Evolutionary conservation across 2,329 filamentous ascomycete genomes (phyloP).

Genomic region (Emergomyces africanus): DNA sequence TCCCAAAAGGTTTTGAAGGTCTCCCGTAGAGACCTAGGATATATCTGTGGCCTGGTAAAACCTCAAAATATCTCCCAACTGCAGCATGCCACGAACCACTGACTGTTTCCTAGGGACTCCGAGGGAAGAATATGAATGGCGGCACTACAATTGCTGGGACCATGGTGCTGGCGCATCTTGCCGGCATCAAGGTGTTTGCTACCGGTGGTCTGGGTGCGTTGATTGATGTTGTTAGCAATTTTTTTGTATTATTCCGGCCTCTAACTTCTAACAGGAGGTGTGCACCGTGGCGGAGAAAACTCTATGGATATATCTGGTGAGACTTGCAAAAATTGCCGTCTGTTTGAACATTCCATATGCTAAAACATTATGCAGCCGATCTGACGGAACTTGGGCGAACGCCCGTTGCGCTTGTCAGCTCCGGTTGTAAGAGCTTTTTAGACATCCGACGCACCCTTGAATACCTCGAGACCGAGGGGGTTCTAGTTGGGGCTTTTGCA

Average conservation of each 20-base stretch:
- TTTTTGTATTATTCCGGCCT: not conserved
- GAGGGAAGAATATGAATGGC: slow-evolving; percentile 60
- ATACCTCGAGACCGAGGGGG: slow-evolving; percentile 57
- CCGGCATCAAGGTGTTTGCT: slow-evolving; percentile 84
- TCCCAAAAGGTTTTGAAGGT: slow-evolving; percentile 62
- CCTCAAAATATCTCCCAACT: not conserved
- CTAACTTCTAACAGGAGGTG: slow-evolving; percentile 45
- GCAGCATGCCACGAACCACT: not conserved
- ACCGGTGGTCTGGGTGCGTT: slow-evolving; percentile 66
- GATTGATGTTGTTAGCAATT: not conserved
- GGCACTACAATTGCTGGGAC: slow-evolving; percentile 91
- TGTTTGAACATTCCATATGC: not conserved
- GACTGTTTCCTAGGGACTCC: slow-evolving; percentile 40
- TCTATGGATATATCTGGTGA: slow-evolving; percentile 73
- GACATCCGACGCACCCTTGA: slow-evolving; percentile 86
- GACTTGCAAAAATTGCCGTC: not conserved
- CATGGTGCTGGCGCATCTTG: slow-evolving; percentile 75
- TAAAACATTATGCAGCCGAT: slow-evolving; percentile 48
- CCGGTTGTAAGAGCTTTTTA: slow-evolving; percentile 91
- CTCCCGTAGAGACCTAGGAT: slow-evolving; percentile 75
- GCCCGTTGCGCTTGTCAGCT: slow-evolving; percentile 74
- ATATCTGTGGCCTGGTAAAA: slow-evolving; percentile 62
- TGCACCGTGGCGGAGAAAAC: slow-evolving; percentile 75
- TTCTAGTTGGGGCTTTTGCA: slow-evolving; percentile 77
- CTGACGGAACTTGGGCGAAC: slow-evolving; percentile 87